phyloP scores from a whole-genome alignment of 306 rosid species.

The Acacia melanoxylon region DNA sequence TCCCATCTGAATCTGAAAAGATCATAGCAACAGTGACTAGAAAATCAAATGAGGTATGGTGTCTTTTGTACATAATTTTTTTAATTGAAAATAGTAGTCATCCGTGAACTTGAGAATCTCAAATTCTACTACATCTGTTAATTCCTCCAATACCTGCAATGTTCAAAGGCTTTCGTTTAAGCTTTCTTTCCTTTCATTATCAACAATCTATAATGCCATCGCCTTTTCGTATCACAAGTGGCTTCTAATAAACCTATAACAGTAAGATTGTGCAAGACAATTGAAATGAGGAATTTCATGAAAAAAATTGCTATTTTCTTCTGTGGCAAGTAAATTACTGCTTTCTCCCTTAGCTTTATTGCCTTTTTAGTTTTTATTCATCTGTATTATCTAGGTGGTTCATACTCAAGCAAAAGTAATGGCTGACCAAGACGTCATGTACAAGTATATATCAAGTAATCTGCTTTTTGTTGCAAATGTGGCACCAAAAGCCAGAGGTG shows the following conservation, averaged over 20 bases:
- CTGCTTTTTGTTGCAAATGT: constrained; percentile 88
- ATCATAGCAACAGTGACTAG: constrained; percentile 74
- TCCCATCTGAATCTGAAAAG: constrained; percentile 92
- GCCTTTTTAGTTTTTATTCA: constrained; percentile 23
- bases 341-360: constrained; percentile 10
- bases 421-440: constrained; percentile 89
- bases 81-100: neutral
- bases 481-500: constrained; percentile 86
- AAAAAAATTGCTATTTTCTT: neutral
- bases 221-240: neutral
- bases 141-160: neutral
- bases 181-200: constrained; percentile 7
- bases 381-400: constrained; percentile 66
- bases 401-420: constrained; percentile 95
- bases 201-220: constrained; percentile 7
- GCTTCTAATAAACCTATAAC: constrained; percentile 10
- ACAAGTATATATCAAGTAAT: constrained; percentile 80
- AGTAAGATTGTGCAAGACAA: constrained; percentile 5
- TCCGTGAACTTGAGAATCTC: constrained; percentile 2
- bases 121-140: constrained; percentile 7
- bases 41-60: constrained; percentile 74
- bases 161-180: constrained; percentile 9
- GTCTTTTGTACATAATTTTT: constrained; percentile 13
- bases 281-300: neutral
- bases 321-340: constrained; percentile 9